Evolutionary conservation across 345 rosid species (phyloP), one percentile per base, ranked within the genome.

Genomic region (Sonneratia alba): DNA sequence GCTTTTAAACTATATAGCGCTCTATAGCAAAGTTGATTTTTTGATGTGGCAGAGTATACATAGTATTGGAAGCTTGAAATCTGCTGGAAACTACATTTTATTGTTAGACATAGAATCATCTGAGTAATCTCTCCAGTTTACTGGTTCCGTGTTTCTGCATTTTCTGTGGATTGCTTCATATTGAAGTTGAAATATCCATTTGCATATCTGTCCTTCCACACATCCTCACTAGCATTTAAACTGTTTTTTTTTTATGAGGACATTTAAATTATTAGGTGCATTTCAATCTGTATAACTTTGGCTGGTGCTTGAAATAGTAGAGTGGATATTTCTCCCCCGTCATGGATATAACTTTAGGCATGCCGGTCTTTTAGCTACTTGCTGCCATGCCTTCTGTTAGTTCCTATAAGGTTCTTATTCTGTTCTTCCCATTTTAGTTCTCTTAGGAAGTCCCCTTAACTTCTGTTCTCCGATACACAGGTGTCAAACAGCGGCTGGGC

Each of bases 401-500:
- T 40, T 40, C 43, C 8, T 40, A 40, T n/a, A n/a, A 8, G 59
- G 3, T 16, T 55, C 18, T 18, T 18, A 19, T 55, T 18, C 59
- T 21, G 24, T 19, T 55, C n/a, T 18, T 21, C 5, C 22, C 59
- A 55, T 69, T 32, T 48, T 34, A 37, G 37, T 43, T 38, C 27
- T 24, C 68, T 47, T 21, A 22, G 8, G 16, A 24, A 45, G 38
- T 42, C 14, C 27, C 22, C 18, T 49, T 40, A 32, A 7, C 45
- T 45, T 72, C 70, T 18, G 22, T 69, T 74, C 32, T 59, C 36
- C 57, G 16, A 21, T 9, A 22, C 36, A 53, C 85, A 91, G 97
- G 98, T 94, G 63, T 85, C 85, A 24, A 91, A 85, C 73, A 88
- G 82, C 68, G 97, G 96, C 32, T 94, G 98, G 98, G 98, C 97